phyloP scores from a whole-genome alignment of 495 filamentous ascomycete genomes.

The Penicillium samsonianum region DNA sequence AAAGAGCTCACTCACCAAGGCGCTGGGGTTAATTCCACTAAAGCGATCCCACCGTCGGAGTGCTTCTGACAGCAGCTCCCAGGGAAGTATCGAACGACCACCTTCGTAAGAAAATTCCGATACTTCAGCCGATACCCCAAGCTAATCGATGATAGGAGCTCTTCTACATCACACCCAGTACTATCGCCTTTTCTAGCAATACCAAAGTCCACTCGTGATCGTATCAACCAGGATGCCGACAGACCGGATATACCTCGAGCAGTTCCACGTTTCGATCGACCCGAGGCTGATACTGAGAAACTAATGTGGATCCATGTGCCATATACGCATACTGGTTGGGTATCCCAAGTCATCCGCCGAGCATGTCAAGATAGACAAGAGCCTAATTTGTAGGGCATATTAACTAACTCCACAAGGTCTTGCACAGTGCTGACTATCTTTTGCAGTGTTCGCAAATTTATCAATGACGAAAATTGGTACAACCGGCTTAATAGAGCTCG shows the following conservation, averaged over 20 bases:
- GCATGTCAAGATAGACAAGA: conserved; percentile 32
- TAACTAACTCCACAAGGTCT: neutral
- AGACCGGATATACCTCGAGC: conserved; percentile 32
- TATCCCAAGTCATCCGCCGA: conserved; percentile 41
- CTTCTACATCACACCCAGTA: conserved; percentile 24
- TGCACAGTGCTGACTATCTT: neutral
- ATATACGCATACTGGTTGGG: conserved; percentile 67
- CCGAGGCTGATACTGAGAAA: conserved; percentile 46
- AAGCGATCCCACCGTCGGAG: conserved; percentile 19
- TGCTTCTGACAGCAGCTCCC: conserved; percentile 24
- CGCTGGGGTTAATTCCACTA: conserved; percentile 15
- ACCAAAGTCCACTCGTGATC: conserved; percentile 30
- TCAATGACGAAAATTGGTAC: conserved; percentile 50
- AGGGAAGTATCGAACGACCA: conserved; percentile 22
- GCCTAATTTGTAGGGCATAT: conserved; percentile 26
- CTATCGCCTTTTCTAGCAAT: conserved; percentile 30
- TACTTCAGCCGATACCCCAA: neutral
- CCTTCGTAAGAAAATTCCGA: conserved; percentile 19
- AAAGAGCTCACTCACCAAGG: conserved; percentile 13
- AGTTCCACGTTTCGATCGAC: conserved; percentile 41
- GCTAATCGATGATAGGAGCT: conserved; percentile 12
- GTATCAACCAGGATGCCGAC: conserved; percentile 25
- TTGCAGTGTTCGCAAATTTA: conserved; percentile 51
- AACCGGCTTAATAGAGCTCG: conserved; percentile 46
- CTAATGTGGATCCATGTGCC: conserved; percentile 69